Evolutionary conservation across 2,329 filamentous ascomycete species (phyloP).

Genomic region (Ascosphaera apis): DNA sequence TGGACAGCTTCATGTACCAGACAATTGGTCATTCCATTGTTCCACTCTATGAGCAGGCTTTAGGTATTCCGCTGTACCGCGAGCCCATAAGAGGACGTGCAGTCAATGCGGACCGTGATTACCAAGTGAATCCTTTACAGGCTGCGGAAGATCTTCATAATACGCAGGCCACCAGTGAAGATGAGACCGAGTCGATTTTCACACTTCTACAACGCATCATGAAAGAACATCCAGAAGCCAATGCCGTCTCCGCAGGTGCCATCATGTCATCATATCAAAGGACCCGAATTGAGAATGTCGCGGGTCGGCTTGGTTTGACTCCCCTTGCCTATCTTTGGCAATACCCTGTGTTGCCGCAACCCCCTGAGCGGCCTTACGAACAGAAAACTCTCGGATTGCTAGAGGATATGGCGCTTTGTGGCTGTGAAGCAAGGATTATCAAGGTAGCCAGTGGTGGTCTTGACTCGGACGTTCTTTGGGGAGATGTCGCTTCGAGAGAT

Average conservation of each 20-base stretch:
- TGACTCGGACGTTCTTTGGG: constrained; percentile 59
- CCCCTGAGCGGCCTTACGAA: constrained; percentile 10
- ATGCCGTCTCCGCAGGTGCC: constrained; percentile 73
- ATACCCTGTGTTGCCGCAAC: constrained; percentile 47
- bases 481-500: constrained; percentile 39
- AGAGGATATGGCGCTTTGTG: constrained; percentile 54
- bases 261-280: constrained; percentile 92
- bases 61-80: constrained; percentile 65
- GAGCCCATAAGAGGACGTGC: constrained; percentile 50
- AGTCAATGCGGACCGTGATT: constrained; percentile 48
- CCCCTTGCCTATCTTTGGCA: constrained; percentile 86
- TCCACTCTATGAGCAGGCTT: constrained; percentile 58
- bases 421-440: constrained; percentile 73
- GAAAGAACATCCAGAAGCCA: constrained; percentile 49
- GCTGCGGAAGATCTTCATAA: too few species aligned
- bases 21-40: constrained; percentile 79
- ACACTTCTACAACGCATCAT: constrained; percentile 48
- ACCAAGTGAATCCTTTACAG: constrained; percentile 20
- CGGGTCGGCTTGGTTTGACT: constrained; percentile 55
- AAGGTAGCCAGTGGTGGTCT: constrained; percentile 86
- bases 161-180: constrained; percentile 15
- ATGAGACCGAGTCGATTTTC: constrained; percentile 78
- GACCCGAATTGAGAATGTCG: constrained; percentile 82
- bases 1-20: constrained; percentile 99
- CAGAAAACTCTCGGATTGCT: constrained; percentile 35